Evolutionary conservation across 176 grass and related monocot species (phyloP).

Genomic region (Oryza glaberrima): DNA sequence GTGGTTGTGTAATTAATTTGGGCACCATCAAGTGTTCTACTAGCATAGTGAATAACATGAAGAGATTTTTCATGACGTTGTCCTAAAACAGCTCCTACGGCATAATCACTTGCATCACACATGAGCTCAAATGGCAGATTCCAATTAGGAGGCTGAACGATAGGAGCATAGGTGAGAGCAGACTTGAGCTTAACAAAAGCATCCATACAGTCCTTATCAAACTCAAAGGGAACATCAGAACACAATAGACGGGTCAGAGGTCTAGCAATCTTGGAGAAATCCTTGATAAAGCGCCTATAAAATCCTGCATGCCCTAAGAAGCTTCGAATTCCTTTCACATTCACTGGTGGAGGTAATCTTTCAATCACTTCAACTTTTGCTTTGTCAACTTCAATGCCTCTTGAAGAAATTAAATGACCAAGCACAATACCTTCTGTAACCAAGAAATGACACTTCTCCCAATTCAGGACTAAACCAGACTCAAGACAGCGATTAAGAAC

Average conservation of each 20-base stretch:
- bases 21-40: not conserved
- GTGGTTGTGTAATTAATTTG: not conserved
- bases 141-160: not conserved
- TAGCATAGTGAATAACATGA: not conserved
- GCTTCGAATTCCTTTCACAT: not conserved
- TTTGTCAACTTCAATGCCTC: not conserved
- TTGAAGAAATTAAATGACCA: not conserved
- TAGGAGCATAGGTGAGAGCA: not conserved
- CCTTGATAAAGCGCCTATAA: not conserved
- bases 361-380: not conserved
- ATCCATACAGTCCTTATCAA: not conserved
- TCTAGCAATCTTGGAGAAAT: not conserved
- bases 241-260: not conserved
- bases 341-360: not conserved
- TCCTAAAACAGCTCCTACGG: not conserved
- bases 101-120: not conserved
- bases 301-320: not conserved
- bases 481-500: not conserved
- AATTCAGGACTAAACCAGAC: not conserved
- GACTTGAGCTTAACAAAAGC: fast-evolving
- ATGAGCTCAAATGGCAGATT: not conserved
- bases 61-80: not conserved
- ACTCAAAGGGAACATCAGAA: not conserved
- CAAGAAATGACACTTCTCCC: not conserved
- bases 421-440: not conserved